Evolutionary conservation across 495 filamentous ascomycete genomes (phyloP).

Genomic region (Cetradonia linearis): DNA sequence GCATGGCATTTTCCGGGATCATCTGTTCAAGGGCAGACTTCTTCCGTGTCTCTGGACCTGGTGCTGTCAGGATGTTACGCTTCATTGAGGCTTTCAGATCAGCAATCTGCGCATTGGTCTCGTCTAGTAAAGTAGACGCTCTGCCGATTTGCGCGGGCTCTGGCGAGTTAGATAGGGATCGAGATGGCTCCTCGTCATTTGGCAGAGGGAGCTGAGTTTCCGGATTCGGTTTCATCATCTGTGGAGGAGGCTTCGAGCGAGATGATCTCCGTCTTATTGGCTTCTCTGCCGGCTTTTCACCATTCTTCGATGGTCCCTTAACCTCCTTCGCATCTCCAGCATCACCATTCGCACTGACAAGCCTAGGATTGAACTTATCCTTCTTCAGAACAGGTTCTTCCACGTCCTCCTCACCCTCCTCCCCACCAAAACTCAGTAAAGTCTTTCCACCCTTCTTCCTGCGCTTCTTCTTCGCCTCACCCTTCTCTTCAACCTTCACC

Average conservation of each 20-base stretch:
- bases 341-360: constrained; percentile 53
- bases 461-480: constrained; percentile 49
- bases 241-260: constrained; percentile 25
- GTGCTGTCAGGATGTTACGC: constrained; percentile 52
- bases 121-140: constrained; percentile 54
- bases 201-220: constrained; percentile 36
- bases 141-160: constrained; percentile 34
- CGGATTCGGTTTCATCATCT: constrained; percentile 30
- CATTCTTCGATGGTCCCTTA: constrained; percentile 22
- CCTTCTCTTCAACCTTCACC: constrained; percentile 32
- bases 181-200: constrained; percentile 41
- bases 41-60: constrained; percentile 45
- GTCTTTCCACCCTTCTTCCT: constrained; percentile 71
- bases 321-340: constrained; percentile 24
- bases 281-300: constrained; percentile 29
- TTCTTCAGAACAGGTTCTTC: constrained; percentile 61
- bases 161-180: constrained; percentile 41
- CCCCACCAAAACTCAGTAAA: constrained; percentile 80
- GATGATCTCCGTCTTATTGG: constrained; percentile 18
- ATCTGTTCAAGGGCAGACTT: constrained; percentile 67
- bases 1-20: constrained; percentile 69
- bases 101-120: constrained; percentile 85
- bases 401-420: constrained; percentile 59
- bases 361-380: constrained; percentile 79
- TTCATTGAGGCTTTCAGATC: constrained; percentile 88